Conservation (phyloP, 441 rosid species). For the Pelargonium myrrhifolium region DNA sequence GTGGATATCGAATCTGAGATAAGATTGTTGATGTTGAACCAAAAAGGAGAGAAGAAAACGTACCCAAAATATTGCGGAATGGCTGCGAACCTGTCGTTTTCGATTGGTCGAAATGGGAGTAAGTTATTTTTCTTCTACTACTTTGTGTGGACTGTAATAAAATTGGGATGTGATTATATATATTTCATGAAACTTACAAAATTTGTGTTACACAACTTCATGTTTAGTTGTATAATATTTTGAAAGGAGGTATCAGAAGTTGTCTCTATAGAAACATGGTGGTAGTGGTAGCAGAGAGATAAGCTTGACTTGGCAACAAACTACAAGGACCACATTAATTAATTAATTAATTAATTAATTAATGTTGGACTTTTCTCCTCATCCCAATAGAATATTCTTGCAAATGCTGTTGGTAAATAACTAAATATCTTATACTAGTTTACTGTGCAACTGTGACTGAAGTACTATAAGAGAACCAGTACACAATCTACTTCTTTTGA, state of each 20-base stretch:
- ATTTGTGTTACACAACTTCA: too few species aligned
- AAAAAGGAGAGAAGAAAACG: background rate
- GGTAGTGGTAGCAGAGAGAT: background rate
- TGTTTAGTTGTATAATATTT: too few species aligned
- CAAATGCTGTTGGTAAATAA: background rate
- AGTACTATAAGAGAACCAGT: too few species aligned
- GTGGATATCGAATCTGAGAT: background rate
- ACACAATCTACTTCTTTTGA: too few species aligned
- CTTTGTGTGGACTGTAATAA: too few species aligned
- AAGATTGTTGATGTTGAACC: background rate
- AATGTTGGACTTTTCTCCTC: conserved; percentile 2
- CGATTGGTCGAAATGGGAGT: background rate
- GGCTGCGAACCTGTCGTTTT: background rate
- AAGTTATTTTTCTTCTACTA: background rate
- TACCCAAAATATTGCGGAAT: too few species aligned
- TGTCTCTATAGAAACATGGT: background rate
- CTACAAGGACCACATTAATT: background rate
- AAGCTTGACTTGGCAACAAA: background rate
- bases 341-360: too few species aligned
- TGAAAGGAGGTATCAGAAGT: too few species aligned
- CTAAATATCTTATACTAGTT: background rate
- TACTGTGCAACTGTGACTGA: too few species aligned
- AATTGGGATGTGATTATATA: too few species aligned
- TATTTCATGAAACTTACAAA: too few species aligned
- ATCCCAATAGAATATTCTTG: background rate